Evolutionary conservation across 2,329 filamentous ascomycete genomes (phyloP).

Genomic region (Orbilia quercus): DNA sequence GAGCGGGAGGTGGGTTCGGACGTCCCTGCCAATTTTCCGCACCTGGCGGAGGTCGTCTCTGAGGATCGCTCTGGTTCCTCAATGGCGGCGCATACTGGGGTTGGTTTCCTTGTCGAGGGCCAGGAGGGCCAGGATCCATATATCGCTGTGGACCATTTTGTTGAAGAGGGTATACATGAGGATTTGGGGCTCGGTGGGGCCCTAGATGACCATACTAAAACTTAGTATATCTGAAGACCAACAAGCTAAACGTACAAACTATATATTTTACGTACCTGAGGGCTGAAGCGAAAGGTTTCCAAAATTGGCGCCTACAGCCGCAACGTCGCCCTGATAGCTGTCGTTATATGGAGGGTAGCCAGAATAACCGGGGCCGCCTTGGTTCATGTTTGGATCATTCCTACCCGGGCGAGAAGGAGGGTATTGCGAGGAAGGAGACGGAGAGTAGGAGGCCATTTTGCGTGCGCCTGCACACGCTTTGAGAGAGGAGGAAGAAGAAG

Average conservation of each 20-base stretch:
- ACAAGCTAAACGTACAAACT: background rate
- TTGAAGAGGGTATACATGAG: slow-evolving; percentile 21
- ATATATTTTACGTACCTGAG: slow-evolving; percentile 36
- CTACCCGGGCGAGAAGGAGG: slow-evolving; percentile 3
- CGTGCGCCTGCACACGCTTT: slow-evolving; percentile 23
- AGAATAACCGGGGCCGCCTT: slow-evolving; percentile 21
- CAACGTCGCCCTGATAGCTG: slow-evolving; percentile 28
- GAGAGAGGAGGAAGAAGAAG: slow-evolving; percentile 2
- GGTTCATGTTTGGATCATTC: slow-evolving; percentile 23
- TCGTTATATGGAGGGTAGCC: slow-evolving; percentile 31
- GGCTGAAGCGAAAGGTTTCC: slow-evolving; percentile 39
- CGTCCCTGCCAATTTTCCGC: slow-evolving; percentile 44
- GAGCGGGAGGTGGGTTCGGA: slow-evolving; percentile 14
- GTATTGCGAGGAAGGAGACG: background rate
- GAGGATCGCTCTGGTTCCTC: slow-evolving; percentile 34
- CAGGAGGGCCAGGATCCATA: slow-evolving; percentile 11
- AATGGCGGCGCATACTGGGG: slow-evolving; percentile 14
- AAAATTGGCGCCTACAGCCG: slow-evolving; percentile 19
- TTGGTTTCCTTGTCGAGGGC: slow-evolving; percentile 9
- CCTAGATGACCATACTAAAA: slow-evolving; percentile 18
- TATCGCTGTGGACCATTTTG: slow-evolving; percentile 13
- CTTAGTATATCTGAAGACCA: slow-evolving; percentile 9
- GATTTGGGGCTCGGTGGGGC: slow-evolving; percentile 22
- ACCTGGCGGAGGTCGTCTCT: slow-evolving; percentile 44
- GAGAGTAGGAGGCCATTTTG: slow-evolving; percentile 17